phyloP scores from a whole-genome alignment of 352 stramenopile genomes.

The Thalassiosira delicatula region DNA sequence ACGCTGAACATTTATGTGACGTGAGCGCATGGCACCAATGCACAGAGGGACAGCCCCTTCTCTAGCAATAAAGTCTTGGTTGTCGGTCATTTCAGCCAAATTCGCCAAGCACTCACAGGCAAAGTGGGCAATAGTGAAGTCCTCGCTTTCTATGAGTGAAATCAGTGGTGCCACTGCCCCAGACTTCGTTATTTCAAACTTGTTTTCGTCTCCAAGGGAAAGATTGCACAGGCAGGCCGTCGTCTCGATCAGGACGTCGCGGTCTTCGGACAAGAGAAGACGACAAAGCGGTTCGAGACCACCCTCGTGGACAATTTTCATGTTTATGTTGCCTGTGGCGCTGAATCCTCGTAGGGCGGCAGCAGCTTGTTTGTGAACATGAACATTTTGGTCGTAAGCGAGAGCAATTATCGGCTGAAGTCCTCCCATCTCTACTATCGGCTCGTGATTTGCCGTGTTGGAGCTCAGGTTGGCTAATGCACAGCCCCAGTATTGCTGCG shows the following conservation, averaged over 20 bases:
- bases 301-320: slow-evolving; percentile 96
- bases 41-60: slow-evolving; percentile 91
- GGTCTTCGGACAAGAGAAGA: slow-evolving; percentile 89
- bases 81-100: slow-evolving; percentile 92
- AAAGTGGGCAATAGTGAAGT: slow-evolving; percentile 91
- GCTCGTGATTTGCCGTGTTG: slow-evolving; percentile 90
- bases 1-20: slow-evolving; percentile 93
- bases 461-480: slow-evolving; percentile 94
- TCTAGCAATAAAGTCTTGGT: slow-evolving; percentile 92
- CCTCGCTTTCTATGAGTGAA: slow-evolving; percentile 90
- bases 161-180: slow-evolving; percentile 91
- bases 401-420: slow-evolving; percentile 95
- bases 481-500: slow-evolving; percentile 94
- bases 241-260: slow-evolving; percentile 92
- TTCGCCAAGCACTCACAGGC: slow-evolving; percentile 93
- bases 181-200: slow-evolving; percentile 95
- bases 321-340: slow-evolving; percentile 90
- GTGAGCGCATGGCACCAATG: slow-evolving; percentile 93
- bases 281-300: slow-evolving; percentile 92
- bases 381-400: slow-evolving; percentile 88
- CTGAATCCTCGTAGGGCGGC: slow-evolving; percentile 92
- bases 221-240: slow-evolving; percentile 94
- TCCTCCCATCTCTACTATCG: slow-evolving; percentile 94
- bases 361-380: slow-evolving; percentile 93
- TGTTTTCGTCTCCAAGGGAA: slow-evolving; percentile 94